A percentile compares a stretch with the other conserved stretches of the same genome.
These are phyloP conservation scores for Cyberlindnera euphorbiae DNA, from an alignment of 805 yeast genomes.

Conservation along the genomic window DNA sequence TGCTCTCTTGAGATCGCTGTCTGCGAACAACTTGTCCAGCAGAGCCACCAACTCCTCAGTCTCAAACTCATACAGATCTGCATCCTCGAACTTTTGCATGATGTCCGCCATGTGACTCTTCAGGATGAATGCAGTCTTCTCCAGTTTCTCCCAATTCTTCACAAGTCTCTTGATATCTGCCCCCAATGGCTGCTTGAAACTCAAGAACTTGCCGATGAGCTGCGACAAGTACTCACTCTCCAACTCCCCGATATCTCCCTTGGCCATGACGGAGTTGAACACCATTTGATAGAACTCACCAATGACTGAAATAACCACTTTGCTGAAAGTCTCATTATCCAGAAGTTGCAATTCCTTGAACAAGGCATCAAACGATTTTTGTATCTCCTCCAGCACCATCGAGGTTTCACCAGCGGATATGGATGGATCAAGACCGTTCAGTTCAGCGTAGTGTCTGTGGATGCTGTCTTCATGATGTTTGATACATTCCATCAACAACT, in stretches of 20 bases:
- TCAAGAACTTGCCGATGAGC: slow-evolving; percentile 16
- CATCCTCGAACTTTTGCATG: slow-evolving; percentile 36
- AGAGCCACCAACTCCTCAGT: slow-evolving; percentile 34
- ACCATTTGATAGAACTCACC: slow-evolving; percentile 19
- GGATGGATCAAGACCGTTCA: slow-evolving; percentile 19
- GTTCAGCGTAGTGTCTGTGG: neutral
- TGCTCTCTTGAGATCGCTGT: slow-evolving; percentile 30
- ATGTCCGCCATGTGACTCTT: slow-evolving; percentile 36
- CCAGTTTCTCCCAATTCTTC: slow-evolving; percentile 19
- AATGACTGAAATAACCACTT: slow-evolving; percentile 13
- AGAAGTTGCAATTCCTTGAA: slow-evolving; percentile 8
- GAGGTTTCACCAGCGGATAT: slow-evolving; percentile 14
- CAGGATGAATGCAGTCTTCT: slow-evolving; percentile 20
- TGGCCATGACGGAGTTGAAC: slow-evolving; percentile 14
- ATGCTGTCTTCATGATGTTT: slow-evolving; percentile 11
- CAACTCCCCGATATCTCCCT: slow-evolving; percentile 21
- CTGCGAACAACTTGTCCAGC: slow-evolving; percentile 36
- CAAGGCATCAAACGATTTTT: slow-evolving; percentile 6
- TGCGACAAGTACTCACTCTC: slow-evolving; percentile 21
- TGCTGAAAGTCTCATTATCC: slow-evolving; percentile 2
- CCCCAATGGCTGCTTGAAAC: slow-evolving; percentile 14
- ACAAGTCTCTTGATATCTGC: slow-evolving; percentile 5
- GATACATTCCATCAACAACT: slow-evolving; percentile 12
- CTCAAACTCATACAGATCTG: slow-evolving; percentile 34
- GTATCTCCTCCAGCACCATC: slow-evolving; percentile 12